Conservation (phyloP, 1,284 basidiomycete species). For the Sporisorium reilianum region DNA sequence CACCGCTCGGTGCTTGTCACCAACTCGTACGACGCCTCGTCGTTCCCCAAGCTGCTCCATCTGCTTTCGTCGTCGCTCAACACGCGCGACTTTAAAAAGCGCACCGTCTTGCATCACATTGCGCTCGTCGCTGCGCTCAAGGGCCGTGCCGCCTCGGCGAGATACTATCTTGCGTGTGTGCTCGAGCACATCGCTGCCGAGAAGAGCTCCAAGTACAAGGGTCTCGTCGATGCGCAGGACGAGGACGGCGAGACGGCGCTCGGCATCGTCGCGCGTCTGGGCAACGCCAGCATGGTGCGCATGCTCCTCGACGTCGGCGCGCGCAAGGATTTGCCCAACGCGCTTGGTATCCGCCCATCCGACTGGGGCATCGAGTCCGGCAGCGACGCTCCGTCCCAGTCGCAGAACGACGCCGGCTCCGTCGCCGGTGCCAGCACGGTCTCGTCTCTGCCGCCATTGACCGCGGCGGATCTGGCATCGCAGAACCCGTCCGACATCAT, state of each 20-base stretch:
- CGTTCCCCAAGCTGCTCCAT: conserved; percentile 79
- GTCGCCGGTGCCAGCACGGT: conserved; percentile 26
- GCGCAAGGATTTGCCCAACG: conserved; percentile 90
- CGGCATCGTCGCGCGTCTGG: conserved; percentile 93
- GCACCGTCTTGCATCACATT: conserved; percentile 93
- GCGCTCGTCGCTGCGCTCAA: conserved; percentile 89
- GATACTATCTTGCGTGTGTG: conserved; percentile 92
- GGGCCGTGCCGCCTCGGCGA: conserved; percentile 83
- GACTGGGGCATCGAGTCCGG: conserved; percentile 78
- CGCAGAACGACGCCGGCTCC: conserved; percentile 27
- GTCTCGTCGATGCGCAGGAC: conserved; percentile 91
- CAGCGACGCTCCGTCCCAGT: conserved; percentile 26
- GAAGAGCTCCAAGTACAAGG: conserved; percentile 70
- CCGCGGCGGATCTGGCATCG: conserved; percentile 56
- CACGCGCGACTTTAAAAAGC: conserved; percentile 89
- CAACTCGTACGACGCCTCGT: conserved; percentile 81
- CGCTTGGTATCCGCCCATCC: conserved; percentile 88
- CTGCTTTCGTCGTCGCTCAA: conserved; percentile 80
- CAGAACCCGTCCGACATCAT: conserved; percentile 75
- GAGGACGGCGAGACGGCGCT: conserved; percentile 95
- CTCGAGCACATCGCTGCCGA: conserved; percentile 76
- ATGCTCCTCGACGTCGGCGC: conserved; percentile 93
- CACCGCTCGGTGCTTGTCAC: conserved; percentile 91
- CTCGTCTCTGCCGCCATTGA: conserved; percentile 40
- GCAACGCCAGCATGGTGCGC: conserved; percentile 87